Evolutionary conservation across 1,139 yeast genomes (phyloP), one percentile per base, ranked within the genome.

Genomic region (Pichia sp.): DNA sequence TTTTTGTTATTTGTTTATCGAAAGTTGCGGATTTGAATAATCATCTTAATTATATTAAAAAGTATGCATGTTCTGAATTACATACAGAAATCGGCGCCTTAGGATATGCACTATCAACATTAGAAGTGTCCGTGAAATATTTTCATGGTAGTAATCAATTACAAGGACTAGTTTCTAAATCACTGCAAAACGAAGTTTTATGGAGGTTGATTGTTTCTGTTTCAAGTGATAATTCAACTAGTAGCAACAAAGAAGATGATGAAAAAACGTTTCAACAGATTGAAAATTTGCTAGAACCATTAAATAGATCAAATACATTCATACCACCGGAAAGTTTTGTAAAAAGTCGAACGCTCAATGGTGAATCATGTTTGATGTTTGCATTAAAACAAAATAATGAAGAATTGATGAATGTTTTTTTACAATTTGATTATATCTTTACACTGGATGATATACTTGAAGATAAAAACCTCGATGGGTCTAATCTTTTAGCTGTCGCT

Each of bases 61-160:
- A 72, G 39, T 86, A 83, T 56, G 72, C 80, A 50, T 73, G 62
- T 66, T 73, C 42, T 0, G 35, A 43, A 59, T 72, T 60, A 46
- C 26, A 35, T 10, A 37, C 26, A 4, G 48, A 45, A 24, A 26
- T 35, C 1, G 48, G 48, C 8, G 13, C 35, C 3, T 34, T 42
- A 6, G 86, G 84, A 0, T 81, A 80, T 52, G 72, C 80, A 0
- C 52, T 88, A 25, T 81, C 95, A 40, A 86, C 95, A 10, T 65
- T 88, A 35, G 95, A 88, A 54, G 95, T 91, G 0, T 94, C 87
- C 0, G 55, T 87, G 7, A 76, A 65, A 46, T 93, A 83, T 56
- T 67, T 86, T 22, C 50, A 55, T 1, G 72, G 73, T 33, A 45
- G 66, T n/a, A 47, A 54, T 2, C 68, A 69, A 8, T 60, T 85